Conservation (phyloP, 176 grass and related monocot genomes). For the Neostapfia colusana region DNA sequence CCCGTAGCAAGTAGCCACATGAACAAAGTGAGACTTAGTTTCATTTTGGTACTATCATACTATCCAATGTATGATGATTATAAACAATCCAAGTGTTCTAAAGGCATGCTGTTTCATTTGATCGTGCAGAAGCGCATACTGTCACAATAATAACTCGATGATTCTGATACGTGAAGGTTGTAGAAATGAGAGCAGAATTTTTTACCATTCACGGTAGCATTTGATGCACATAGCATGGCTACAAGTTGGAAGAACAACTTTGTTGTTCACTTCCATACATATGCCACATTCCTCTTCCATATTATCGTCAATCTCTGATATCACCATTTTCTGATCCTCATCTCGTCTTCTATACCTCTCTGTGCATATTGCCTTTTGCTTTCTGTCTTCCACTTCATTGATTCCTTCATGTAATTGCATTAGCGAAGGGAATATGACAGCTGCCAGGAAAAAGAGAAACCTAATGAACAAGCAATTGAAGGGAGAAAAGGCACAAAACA, state of each 20-base stretch:
- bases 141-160: conserved; percentile 5
- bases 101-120: neutral
- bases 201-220: conserved; percentile 90
- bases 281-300: conserved; percentile 96
- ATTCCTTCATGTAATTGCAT: conserved; percentile 81
- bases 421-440: conserved; percentile 86
- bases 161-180: neutral
- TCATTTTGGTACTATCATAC: neutral
- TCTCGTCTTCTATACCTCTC: conserved; percentile 70
- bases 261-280: conserved; percentile 84
- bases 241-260: conserved; percentile 85
- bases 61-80: neutral
- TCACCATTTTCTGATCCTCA: conserved; percentile 53
- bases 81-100: neutral
- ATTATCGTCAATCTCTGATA: conserved; percentile 79
- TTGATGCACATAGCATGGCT: conserved; percentile 90
- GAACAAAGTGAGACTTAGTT: neutral
- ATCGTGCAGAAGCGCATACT: neutral
- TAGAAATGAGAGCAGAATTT: conserved; percentile 30
- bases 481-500: conserved; percentile 6
- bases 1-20: neutral
- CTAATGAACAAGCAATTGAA: conserved; percentile 41
- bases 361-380: conserved; percentile 66
- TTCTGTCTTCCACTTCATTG: conserved; percentile 79
- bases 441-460: conserved; percentile 37